Evolutionary conservation across 2,329 filamentous ascomycete species (phyloP), one percentile per base, ranked within the genome.

Genomic region (Pestalotiopsis sp.): DNA sequence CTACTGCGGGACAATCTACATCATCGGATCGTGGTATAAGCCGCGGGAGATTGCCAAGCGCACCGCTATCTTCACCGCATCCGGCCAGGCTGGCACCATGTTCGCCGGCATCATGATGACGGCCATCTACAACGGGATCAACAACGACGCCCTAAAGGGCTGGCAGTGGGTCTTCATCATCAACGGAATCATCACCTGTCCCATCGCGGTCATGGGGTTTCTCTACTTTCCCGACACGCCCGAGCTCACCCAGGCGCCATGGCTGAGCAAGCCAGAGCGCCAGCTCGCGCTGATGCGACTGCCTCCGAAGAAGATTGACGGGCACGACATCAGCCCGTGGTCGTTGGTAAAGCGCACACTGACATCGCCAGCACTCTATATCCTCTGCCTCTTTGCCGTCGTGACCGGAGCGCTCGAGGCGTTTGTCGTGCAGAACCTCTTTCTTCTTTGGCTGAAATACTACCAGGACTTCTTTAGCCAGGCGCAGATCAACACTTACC

Each of bases 141-240:
- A 84, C 27, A 84, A 86, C 0, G 74, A 81, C 12, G 74, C 73
- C 7, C 75, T 86, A 4, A 76, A 78, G 2, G 83, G 83, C 1
- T 88, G 86, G 85, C 76, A 83, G 56, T 81, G 81, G 85, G 76
- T 87, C 0, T 88, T 88, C 64, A 83, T 88, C 11, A 87, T 88
- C 27, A 86, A 88, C 66, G 86, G 86, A 0, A 80, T 87, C 36
- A 87, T 88, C 72, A 86, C 84, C 0, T 77, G 88, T 2, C 86
- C 85, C 0, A 81, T 88, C 13, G 83, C 84, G 0, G 66, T 88
- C 2, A 80, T 83, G 6, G 86, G 86, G 0, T 87, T 82, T 69
- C 67, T 87, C 7, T 81, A 87, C 2, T 77, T 75, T 64, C 82
- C 82, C 0, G 82, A 81, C 0, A 78, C 82, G 78, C 72, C 82